Base-by-base conservation (phyloP, 78 protist species). In the Polysphondylium violaceum region DNA sequence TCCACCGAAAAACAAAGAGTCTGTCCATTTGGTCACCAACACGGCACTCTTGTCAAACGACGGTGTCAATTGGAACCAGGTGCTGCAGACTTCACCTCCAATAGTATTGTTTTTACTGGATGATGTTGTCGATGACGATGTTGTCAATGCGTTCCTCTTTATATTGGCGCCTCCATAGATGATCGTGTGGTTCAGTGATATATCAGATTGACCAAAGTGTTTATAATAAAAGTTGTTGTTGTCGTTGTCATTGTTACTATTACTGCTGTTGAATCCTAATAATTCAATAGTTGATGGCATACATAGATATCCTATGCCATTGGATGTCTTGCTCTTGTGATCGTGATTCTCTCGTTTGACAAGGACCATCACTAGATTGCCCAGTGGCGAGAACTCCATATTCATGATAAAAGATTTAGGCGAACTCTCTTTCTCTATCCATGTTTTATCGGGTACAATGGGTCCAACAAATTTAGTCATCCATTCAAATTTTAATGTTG, bases 351-450 rank as follows among this genome's bases (percentile, higher is more conserved):
- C 91, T 2, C 25, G 47, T 43, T 40, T 67, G n/a, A 83, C 91
- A 3, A 83, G 44, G 0, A 29, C 56, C 91, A 83, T 83, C 19
- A 83, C 71, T 27, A 67, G 33, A 69, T 83, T 79, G 33, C 91
- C 91, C 25, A 55, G 56, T 27, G 91, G 91, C 17, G 91, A 67
- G 35, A 83, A 83, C 0, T 58, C 60, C 91, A 83, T 83, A 44
- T 56, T 47, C 21, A 83, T 58, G n/a, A 83, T 83, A 38, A 43
- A 73, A 40, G 27, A 58, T 50, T 83, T 67, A 38, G 91, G 79
- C n/a, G 79, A 69, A 56, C 61, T 27, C 27, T 83, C 91, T 25
- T 63, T 79, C 17, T 79, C 89, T 8, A 79, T 50, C 69, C 64
- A 67, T 47, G 50, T 53, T 19, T 61, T 69, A 79, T 79, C 89